Conservation (phyloP, 2,329 filamentous ascomycete genomes). For the Sporothrix luriei region DNA sequence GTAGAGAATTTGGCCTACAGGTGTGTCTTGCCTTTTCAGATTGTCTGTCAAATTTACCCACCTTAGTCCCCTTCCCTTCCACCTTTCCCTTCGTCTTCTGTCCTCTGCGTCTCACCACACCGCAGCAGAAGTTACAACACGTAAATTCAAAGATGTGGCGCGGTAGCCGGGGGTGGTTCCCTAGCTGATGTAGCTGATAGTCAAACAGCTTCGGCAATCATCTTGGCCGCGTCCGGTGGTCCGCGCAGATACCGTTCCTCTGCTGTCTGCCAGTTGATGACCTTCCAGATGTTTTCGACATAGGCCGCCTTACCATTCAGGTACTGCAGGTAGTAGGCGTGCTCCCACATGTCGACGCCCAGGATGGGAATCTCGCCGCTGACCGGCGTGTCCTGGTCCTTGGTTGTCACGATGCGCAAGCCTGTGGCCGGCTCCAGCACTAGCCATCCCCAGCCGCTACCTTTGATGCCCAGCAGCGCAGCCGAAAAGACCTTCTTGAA, state of each 20-base stretch:
- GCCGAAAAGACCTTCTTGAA: constrained; percentile 69
- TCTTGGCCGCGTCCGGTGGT: constrained; percentile 51
- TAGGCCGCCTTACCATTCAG: constrained; percentile 75
- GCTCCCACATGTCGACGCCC: constrained; percentile 90
- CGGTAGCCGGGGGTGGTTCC: background rate
- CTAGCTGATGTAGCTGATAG: background rate
- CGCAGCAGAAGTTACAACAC: background rate
- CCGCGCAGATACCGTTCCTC: constrained; percentile 62
- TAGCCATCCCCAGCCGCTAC: constrained; percentile 88
- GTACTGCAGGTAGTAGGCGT: constrained; percentile 82
- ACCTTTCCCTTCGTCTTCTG: too few relatives aligned
- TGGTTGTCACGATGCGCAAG: constrained; percentile 75
- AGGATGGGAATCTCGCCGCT: constrained; percentile 67
- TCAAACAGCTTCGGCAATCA: constrained; percentile 49
- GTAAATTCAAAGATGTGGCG: background rate
- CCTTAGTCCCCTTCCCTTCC: background rate
- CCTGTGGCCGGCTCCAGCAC: constrained; percentile 63
- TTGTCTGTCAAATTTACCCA: background rate
- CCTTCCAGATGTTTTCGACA: constrained; percentile 74
- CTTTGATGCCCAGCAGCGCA: constrained; percentile 71
- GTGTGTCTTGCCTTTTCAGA: background rate
- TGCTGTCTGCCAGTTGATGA: constrained; percentile 75
- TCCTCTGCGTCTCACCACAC: background rate
- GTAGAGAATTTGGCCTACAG: background rate
- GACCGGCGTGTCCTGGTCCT: constrained; percentile 79